These are phyloP conservation scores for Candida khao-thaluensis DNA, from an alignment of 805 yeast species.

Conservation along the genomic window DNA sequence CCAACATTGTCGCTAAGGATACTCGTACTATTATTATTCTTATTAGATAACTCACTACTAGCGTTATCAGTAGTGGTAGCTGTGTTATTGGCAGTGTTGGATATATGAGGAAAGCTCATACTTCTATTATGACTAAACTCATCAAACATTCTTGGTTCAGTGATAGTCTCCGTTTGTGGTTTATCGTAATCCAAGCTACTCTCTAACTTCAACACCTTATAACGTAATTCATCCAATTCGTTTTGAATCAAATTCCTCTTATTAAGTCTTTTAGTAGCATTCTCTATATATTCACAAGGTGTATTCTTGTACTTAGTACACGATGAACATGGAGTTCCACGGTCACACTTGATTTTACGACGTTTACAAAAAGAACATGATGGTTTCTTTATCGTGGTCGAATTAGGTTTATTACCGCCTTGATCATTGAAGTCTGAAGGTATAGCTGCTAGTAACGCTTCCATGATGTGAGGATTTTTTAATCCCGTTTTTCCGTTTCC, in stretches of 20 bases:
- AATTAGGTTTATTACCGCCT: too few relatives aligned
- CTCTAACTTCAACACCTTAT: slow-evolving; percentile 6
- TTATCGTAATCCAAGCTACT: not conserved
- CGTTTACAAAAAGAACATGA: slow-evolving; percentile 36
- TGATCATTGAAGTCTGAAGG: not conserved
- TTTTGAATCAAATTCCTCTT: slow-evolving; percentile 5
- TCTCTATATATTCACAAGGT: slow-evolving; percentile 10
- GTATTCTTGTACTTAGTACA: slow-evolving; percentile 30
- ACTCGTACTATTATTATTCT: too few relatives aligned
- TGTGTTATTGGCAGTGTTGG: too few relatives aligned
- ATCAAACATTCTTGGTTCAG: too few relatives aligned
- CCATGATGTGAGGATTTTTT: not conserved
- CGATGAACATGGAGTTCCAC: slow-evolving; percentile 34
- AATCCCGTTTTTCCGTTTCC: slow-evolving; percentile 2
- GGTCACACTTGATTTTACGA: slow-evolving; percentile 40
- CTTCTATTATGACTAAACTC: too few relatives aligned
- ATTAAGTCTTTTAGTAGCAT: not conserved
- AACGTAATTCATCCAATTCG: slow-evolving; percentile 7
- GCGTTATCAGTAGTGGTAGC: too few relatives aligned
- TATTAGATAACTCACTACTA: too few relatives aligned
- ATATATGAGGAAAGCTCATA: too few relatives aligned
- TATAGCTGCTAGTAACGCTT: slow-evolving; percentile 3
- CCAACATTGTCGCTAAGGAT: too few relatives aligned
- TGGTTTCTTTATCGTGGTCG: not conserved
- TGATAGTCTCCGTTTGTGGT: too few relatives aligned